Percentiles rank a stretch among this genome's conserved stretches.
Evolutionary conservation across 345 rosid genomes (phyloP).

Genomic region (Geranium rotundifolium): DNA sequence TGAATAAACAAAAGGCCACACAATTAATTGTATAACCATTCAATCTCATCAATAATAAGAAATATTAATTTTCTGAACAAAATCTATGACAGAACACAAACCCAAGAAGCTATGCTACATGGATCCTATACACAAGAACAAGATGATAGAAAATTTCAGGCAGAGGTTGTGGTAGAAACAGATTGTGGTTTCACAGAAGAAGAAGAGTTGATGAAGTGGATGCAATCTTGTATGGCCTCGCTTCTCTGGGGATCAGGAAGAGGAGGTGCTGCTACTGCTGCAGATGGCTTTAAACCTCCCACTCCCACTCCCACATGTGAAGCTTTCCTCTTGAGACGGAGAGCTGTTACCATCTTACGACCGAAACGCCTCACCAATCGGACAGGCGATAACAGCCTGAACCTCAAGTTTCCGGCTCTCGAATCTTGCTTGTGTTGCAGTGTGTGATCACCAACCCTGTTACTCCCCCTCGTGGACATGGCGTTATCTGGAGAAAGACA

Average conservation of each 20-base stretch:
- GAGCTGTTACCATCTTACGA: neutral
- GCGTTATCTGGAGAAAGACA: too few species aligned
- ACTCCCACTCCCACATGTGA: neutral
- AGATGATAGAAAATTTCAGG: neutral
- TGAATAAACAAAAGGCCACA: neutral
- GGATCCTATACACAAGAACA: neutral
- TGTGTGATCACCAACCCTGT: too few species aligned
- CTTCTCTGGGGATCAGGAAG: neutral
- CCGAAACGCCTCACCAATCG: neutral
- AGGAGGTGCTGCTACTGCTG: neutral
- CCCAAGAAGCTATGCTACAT: too few species aligned
- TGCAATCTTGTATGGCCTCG: neutral
- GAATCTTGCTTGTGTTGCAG: too few species aligned
- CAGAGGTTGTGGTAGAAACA: neutral
- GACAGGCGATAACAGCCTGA: neutral
- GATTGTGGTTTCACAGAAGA: neutral
- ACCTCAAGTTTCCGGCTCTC: neutral
- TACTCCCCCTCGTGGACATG: too few species aligned
- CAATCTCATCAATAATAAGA: too few species aligned
- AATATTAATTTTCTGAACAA: too few species aligned
- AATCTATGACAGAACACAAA: too few species aligned
- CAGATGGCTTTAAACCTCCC: neutral
- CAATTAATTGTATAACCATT: neutral
- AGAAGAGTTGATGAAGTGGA: neutral
- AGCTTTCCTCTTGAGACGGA: neutral